Evolutionary conservation across 2,329 filamentous ascomycete species (phyloP), one percentile per base, ranked within the genome.

Genomic region (Claviceps sp.): DNA sequence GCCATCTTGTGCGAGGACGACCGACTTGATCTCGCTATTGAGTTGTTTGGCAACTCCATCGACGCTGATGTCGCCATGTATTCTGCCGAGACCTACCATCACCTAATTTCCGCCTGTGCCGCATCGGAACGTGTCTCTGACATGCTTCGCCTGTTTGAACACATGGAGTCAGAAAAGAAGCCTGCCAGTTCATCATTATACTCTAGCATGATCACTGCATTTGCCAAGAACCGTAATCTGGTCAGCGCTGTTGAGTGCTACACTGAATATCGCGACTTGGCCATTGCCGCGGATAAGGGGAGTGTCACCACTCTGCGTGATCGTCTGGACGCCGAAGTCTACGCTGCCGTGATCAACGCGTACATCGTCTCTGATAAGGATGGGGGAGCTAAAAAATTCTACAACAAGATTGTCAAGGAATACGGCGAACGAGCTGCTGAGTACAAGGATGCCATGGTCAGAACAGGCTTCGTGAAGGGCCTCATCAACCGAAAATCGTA

Each of bases 141-240:
- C 55, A 97, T 98, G 90, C 81, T 94, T 38, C 82, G 84, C 54
- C 78, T 97, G 19, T 95, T 91, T 62, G 84, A 87, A 57, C 89
- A 97, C 66, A 94, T 97, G 89, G 89, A 95, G 67, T 72, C 77
- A 39, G 82, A 79, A 59, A 82, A 82, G 52, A 79, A 88, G 22
- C 77, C 80, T 16, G 88, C 91, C 0, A 82, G 85, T 54, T 84
- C 89, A 5, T 81, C 85, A 46, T 87, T 91, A 50, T 97, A 95
- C 69, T 86, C 89, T 1, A 79, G 84, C 17, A 95, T 98, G 87
- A 96, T 98, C 65, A 83, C 86, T n/a, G 89, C 90, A 0, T 97
- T 95, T 64, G 88, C 88, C 55, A 78, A 80, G 43, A 79, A 78
- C 11, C 87, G 89, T 48, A 89, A 97, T 64, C 72, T 97, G 45